These are phyloP conservation scores for Trichosporon sp. DNA, from an alignment of 1,284 basidiomycete genomes.

Conservation along the genomic window DNA sequence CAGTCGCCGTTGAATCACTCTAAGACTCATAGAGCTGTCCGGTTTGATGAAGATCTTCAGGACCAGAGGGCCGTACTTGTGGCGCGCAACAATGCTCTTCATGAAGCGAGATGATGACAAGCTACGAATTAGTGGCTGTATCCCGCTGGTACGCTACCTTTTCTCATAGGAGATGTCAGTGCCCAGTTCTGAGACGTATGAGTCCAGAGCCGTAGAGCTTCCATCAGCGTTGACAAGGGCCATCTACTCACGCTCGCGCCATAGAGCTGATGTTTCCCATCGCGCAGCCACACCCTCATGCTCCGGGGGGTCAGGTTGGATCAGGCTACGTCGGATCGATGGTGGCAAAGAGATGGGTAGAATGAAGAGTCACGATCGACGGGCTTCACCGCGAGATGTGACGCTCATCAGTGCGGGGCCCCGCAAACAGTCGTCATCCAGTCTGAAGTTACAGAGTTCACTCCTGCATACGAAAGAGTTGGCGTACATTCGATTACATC, in stretches of 20 bases:
- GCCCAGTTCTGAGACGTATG: constrained; percentile 79
- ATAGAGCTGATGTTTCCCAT: constrained; percentile 48
- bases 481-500: not conserved
- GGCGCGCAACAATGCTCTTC: constrained; percentile 78
- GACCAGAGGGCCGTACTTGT: constrained; percentile 64
- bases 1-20: constrained; percentile 62
- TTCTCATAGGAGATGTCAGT: constrained; percentile 82
- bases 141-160: constrained; percentile 58
- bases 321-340: not conserved
- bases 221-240: not conserved
- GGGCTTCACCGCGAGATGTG: not conserved
- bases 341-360: not conserved
- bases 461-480: too few species aligned
- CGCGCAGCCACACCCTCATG: not conserved
- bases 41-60: constrained; percentile 80
- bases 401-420: not conserved
- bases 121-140: constrained; percentile 48
- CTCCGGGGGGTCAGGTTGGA: not conserved
- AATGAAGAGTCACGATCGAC: not conserved
- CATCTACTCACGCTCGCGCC: constrained; percentile 43
- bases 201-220: constrained; percentile 67
- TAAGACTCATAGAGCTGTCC: constrained; percentile 63
- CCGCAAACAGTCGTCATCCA: not conserved
- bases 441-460: too few species aligned
- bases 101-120: constrained; percentile 77